Percentiles rank a stretch among this genome's conserved stretches.
Evolutionary conservation across 306 rosid species (phyloP).

Genomic region (Castanea sativa): DNA sequence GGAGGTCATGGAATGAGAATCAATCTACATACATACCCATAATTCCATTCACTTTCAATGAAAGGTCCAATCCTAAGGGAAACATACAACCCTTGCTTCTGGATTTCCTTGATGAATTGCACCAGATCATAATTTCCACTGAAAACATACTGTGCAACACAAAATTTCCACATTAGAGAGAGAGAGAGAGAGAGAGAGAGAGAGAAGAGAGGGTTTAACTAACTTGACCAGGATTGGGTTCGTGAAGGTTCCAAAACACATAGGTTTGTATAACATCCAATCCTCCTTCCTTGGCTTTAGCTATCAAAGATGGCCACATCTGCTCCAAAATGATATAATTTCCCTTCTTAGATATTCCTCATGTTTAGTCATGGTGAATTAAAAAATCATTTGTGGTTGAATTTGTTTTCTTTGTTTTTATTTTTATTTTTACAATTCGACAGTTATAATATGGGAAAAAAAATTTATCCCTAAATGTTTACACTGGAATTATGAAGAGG

Average conservation of each 20-base stretch:
- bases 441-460: too few relatives aligned
- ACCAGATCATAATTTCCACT: constrained; percentile 65
- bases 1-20: too few relatives aligned
- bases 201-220: neutral
- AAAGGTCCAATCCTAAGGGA: constrained; percentile 87
- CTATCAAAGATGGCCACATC: constrained; percentile 92
- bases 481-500: too few relatives aligned
- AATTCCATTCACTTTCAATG: constrained; percentile 84
- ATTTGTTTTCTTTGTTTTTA: too few relatives aligned
- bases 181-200: neutral
- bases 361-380: constrained; percentile 18
- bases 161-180: neutral
- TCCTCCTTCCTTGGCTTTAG: constrained; percentile 86
- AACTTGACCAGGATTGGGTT: constrained; percentile 61
- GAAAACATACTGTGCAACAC: constrained; percentile 56
- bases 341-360: constrained; percentile 8
- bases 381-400: neutral
- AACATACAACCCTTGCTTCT: constrained; percentile 73
- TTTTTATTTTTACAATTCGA: too few relatives aligned
- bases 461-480: too few relatives aligned
- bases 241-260: constrained; percentile 92
- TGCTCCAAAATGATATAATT: constrained; percentile 23
- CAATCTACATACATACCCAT: constrained; percentile 49
- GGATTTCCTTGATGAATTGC: constrained; percentile 61
- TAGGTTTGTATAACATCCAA: constrained; percentile 88